Evolutionary conservation across 441 rosid species (phyloP).

Genomic region (Isatis lusitanica): DNA sequence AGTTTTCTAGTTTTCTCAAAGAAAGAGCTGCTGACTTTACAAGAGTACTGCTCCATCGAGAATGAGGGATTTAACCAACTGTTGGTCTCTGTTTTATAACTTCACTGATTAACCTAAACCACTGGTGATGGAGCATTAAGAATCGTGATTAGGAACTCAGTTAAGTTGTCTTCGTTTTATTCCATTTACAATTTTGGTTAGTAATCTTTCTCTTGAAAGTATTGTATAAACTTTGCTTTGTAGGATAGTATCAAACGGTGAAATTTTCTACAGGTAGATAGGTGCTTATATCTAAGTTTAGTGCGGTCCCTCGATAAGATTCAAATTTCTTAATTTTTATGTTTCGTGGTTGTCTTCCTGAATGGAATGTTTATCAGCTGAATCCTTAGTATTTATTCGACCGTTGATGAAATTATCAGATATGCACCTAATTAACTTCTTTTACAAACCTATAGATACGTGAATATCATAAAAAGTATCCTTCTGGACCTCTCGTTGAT

Average conservation of each 20-base stretch:
- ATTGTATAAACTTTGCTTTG: neutral
- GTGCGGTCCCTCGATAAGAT: neutral
- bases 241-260: neutral
- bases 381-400: neutral
- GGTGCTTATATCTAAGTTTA: neutral
- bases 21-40: neutral
- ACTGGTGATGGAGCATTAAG: neutral
- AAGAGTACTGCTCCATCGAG: neutral
- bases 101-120: neutral
- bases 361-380: neutral
- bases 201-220: neutral
- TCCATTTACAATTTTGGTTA: neutral
- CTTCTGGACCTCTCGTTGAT: conserved; percentile 81
- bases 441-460: conserved; percentile 62
- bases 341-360: neutral
- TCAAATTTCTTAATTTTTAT: neutral
- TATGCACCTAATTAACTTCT: neutral
- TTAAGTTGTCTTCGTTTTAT: neutral
- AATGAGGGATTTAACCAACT: neutral
- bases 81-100: neutral
- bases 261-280: neutral
- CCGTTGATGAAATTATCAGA: neutral
- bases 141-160: neutral
- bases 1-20: neutral
- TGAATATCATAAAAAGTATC: conserved; percentile 88